A percentile compares a stretch with the other conserved stretches of the same genome.
Evolutionary conservation across 2,329 filamentous ascomycete species (phyloP).

Genomic region (Phaeomoniella chlamydospora): DNA sequence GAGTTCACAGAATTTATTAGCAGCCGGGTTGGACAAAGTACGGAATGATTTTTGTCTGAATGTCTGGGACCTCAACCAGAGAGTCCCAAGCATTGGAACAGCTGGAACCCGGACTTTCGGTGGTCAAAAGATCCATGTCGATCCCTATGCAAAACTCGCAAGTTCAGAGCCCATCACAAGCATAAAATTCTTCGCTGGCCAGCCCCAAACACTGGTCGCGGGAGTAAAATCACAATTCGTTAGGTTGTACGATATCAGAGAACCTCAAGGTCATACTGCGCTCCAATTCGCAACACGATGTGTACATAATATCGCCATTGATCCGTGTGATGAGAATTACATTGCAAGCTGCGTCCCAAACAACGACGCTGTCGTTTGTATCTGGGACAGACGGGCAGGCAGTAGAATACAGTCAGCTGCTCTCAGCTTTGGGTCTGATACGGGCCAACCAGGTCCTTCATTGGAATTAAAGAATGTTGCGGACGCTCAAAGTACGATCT

Average conservation of each 20-base stretch:
- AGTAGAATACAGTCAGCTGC: conserved; percentile 19
- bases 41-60: conserved; percentile 51
- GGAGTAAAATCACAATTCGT: conserved; percentile 47
- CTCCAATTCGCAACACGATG: conserved; percentile 40
- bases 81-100: conserved; percentile 20
- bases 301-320: conserved; percentile 50
- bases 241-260: conserved; percentile 48
- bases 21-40: conserved; percentile 47
- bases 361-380: conserved; percentile 42
- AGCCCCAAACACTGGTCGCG: conserved; percentile 46
- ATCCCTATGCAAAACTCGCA: conserved; percentile 44
- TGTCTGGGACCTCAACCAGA: conserved; percentile 45
- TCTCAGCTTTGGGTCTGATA: conserved; percentile 18
- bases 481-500: conserved; percentile 37
- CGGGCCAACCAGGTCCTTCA: conserved; percentile 30
- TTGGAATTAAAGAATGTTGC: conserved; percentile 43
- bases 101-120: conserved; percentile 5
- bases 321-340: conserved; percentile 50
- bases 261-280: conserved; percentile 20
- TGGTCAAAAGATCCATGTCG: conserved; percentile 15
- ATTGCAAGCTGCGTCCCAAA: conserved; percentile 43
- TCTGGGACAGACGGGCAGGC: conserved; percentile 46
- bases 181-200: conserved; percentile 46
- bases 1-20: conserved; percentile 40
- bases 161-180: conserved; percentile 49